These are phyloP conservation scores for Pyricularia pennisetigena DNA, from an alignment of 2,329 filamentous ascomycete species.

Conservation along the genomic window DNA sequence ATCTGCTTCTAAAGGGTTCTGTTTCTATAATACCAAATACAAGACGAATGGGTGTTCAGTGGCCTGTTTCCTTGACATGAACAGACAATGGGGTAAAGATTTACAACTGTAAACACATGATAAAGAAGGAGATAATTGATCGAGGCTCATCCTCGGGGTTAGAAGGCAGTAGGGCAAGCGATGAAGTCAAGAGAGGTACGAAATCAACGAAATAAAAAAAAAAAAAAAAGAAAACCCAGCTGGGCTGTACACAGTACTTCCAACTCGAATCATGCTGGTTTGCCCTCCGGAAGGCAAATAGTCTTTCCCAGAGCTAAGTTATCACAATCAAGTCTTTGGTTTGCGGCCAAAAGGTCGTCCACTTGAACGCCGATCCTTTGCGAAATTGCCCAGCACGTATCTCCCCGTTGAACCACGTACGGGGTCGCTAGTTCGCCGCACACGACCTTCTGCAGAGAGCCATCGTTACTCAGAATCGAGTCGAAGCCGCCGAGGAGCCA, in stretches of 20 bases:
- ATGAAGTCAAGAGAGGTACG: too few relatives aligned
- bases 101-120: too few relatives aligned
- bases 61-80: neutral
- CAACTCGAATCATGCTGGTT: neutral
- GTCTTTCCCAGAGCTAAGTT: constrained; percentile 25
- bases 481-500: constrained; percentile 30
- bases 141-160: too few relatives aligned
- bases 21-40: neutral
- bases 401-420: constrained; percentile 32
- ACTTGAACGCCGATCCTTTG: constrained; percentile 30
- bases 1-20: neutral
- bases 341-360: constrained; percentile 33
- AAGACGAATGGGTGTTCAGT: neutral
- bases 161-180: too few relatives aligned
- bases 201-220: neutral
- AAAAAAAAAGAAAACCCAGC: neutral
- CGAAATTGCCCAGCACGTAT: constrained; percentile 45
- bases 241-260: neutral
- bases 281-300: constrained; percentile 3
- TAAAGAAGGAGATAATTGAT: too few relatives aligned
- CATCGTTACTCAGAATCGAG: neutral
- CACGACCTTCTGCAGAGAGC: constrained; percentile 8
- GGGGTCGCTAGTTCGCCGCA: constrained; percentile 9
- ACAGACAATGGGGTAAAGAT: neutral
- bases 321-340: constrained; percentile 37